A percentile compares a stretch with the other conserved stretches of the same genome.
These are phyloP conservation scores for Flaveria bidentis DNA, from an alignment of 129 eudicot genomes.

Conservation along the genomic window DNA sequence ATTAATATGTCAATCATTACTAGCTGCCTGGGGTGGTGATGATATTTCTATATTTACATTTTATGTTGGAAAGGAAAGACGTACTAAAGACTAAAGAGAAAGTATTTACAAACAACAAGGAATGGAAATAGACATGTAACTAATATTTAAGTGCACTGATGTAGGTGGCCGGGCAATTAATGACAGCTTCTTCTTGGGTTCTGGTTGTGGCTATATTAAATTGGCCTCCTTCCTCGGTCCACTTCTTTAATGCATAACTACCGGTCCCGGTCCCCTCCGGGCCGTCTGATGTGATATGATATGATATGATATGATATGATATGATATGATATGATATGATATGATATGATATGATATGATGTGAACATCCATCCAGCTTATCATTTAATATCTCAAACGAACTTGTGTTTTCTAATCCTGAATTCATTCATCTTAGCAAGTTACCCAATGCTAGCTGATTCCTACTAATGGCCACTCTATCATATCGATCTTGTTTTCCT, in stretches of 20 bases:
- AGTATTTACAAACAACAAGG: neutral
- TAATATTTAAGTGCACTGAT: neutral
- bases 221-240: conserved; percentile 14
- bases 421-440: too few relatives aligned
- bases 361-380: too few relatives aligned
- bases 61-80: neutral
- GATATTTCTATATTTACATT: too few relatives aligned
- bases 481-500: too few relatives aligned
- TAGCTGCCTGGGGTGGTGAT: neutral
- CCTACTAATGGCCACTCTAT: too few relatives aligned
- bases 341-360: too few relatives aligned
- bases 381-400: too few relatives aligned
- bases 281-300: too few relatives aligned
- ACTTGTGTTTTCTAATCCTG: too few relatives aligned
- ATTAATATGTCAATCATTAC: neutral
- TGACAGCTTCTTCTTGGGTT: neutral
- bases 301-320: too few relatives aligned
- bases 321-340: too few relatives aligned
- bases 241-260: neutral
- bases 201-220: neutral
- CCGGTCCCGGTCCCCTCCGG: neutral
- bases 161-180: conserved; percentile 2
- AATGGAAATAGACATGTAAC: conserved; percentile 19
- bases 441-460: too few relatives aligned
- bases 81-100: neutral